Base-by-base conservation (phyloP, 192 early-diverging fungal genomes). In the Backusella australiensis region DNA sequence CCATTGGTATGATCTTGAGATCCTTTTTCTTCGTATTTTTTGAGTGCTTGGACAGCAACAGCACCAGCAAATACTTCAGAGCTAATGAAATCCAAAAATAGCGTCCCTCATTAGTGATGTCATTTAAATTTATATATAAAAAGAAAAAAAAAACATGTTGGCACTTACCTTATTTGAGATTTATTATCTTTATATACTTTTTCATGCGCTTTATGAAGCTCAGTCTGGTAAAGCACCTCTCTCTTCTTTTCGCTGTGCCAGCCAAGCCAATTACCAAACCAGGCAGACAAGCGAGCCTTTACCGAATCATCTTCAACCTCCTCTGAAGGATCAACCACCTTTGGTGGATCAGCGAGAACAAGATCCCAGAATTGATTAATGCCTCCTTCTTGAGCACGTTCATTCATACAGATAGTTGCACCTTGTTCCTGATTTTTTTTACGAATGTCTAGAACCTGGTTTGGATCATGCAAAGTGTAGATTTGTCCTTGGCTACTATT, bases 41-140 rank as follows among this genome's bases (percentile, higher is more conserved):
- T 81, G 76, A 87, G 82, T 23, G 86, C 88, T 44, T 86, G 87
- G 59, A 86, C 87, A n/a, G 84, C 86, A 19, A 86, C 88, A n/a
- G 88, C 88, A 8, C 84, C 85, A 1, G 85, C 85, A 34, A 89
- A 68, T 8, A 81, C 32, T 65, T 85, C 84, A 63, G 83, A 82
- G 44, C 74, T 75, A 67, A 3, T 9, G 12, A 44, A 26, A 63
- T 12, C 8, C 8, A 63, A 26, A 63, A 26, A 63, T 26, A 26
- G 56, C 8, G 23, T 15, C 19, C 52, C 56, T 63, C 26, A 14
- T 63, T 29, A 63, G 56, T 29, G 56, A 63, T 63, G 56, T 63
- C 56, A 63, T 63, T 29, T 21, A 53, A 53, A 53, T 44, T 44
- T 49, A 49, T n/a, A 49, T 49, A 49, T 49, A 49, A 49, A 49